Base-by-base conservation (phyloP, 2,329 filamentous ascomycete species). In the Arthrobotrys musiformis region DNA sequence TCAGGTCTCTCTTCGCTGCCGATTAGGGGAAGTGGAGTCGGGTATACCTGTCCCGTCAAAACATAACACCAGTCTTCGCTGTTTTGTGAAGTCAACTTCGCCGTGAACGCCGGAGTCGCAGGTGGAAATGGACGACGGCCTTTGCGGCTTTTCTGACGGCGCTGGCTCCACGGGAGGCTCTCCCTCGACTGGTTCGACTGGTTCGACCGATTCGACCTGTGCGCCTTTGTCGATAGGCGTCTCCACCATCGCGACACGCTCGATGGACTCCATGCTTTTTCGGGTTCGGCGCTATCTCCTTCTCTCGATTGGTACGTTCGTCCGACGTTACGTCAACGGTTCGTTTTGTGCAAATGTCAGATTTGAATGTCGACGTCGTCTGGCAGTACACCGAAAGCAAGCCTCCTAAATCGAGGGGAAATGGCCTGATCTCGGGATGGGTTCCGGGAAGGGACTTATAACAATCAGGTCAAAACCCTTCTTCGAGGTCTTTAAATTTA, bases 21-120 rank as follows among this genome's bases (percentile, higher is more conserved):
- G 28, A 22, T 17, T 19, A 17, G n/a, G 40, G 26, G 13, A 42
- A 13, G 8, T 30, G 22, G 28, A 1, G 22, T 83, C 22, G 22
- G 42, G 52, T 76, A 86, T 86, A 2, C 86, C 86, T 0, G 85
- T 87, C 33, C 86, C 86, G 70, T 87, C 86, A 58, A 87, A 86
- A 80, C 85, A 87, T 13, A 87, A 82, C 4, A 86, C 81, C 15
- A 87, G 83, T 78, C 86, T 85, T 79, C 83, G 84, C 50, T 79
- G 68, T 35, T 79, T 79, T 19, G 42, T 24, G 33, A 77, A 70
- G 22, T 77, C 73, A 11, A 77, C 60, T 28, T 70, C 11, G 22
- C 58, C 60, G 44, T 77, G 73, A 4, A 58, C 19, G 2, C 28
- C 5, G 4, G 63, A 69, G 19, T 77, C 66, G 61, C 73, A 77